Conservation (phyloP, 805 yeast genomes). For the Pichia sporocuriosa region DNA sequence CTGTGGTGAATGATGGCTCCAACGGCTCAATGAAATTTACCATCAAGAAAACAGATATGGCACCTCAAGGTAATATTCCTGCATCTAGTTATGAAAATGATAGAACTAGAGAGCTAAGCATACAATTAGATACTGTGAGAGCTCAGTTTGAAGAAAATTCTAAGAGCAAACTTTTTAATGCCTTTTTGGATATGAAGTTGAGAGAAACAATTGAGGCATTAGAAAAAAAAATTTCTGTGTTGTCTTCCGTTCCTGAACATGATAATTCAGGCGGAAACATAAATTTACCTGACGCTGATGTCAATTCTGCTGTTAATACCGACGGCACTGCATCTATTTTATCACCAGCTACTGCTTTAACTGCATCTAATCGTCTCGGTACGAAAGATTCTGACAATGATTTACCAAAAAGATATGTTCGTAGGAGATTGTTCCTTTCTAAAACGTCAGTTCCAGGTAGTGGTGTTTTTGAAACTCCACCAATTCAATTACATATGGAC, state of each 20-base stretch:
- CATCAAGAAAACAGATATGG: background rate
- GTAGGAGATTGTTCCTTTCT: slow-evolving; percentile 10
- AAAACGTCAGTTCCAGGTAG: slow-evolving; percentile 12
- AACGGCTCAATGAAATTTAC: slow-evolving; percentile 1
- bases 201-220: slow-evolving; percentile 9
- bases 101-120: too few species aligned
- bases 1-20: background rate
- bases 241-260: too few species aligned
- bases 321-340: background rate
- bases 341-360: background rate
- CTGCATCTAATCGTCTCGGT: background rate
- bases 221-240: slow-evolving; percentile 1
- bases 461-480: slow-evolving; percentile 13
- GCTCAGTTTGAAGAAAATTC: slow-evolving; percentile 7
- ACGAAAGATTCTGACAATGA: background rate
- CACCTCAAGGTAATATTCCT: background rate
- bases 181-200: slow-evolving; percentile 11
- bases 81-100: background rate
- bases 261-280: too few species aligned
- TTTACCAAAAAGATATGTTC: slow-evolving; percentile 3
- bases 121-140: background rate
- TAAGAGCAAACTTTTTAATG: slow-evolving; percentile 7
- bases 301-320: background rate
- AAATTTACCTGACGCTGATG: too few species aligned
- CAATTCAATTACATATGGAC: slow-evolving; percentile 8